Evolutionary conservation across 441 rosid species (phyloP).

Genomic region (Populus tomentosa): DNA sequence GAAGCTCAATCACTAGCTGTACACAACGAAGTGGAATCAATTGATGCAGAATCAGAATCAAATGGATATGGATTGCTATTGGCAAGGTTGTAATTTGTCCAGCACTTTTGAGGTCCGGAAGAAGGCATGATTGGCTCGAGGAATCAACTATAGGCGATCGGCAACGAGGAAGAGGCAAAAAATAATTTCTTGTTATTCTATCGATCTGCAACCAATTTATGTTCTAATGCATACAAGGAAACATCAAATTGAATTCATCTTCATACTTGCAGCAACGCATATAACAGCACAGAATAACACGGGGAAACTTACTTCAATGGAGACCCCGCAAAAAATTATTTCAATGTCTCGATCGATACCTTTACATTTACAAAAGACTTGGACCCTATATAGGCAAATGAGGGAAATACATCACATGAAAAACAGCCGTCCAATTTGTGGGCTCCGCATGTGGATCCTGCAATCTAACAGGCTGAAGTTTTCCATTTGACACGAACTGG

Average conservation of each 20-base stretch:
- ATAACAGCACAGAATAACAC: not conserved
- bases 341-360: not conserved
- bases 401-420: not conserved
- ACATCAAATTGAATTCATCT: not conserved
- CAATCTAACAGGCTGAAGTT: not conserved
- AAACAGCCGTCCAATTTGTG: not conserved
- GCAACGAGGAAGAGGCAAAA: not conserved
- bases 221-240: not conserved
- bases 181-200: not conserved
- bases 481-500: too few relatives aligned
- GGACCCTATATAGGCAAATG: not conserved
- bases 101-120: not conserved
- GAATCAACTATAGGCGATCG: not conserved
- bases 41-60: not conserved
- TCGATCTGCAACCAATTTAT: not conserved
- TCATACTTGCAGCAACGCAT: not conserved
- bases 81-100: not conserved
- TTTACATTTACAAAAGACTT: not conserved
- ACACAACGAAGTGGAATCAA: not conserved
- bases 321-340: not conserved
- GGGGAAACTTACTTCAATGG: not conserved
- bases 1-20: not conserved
- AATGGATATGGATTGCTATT: not conserved
- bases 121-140: not conserved
- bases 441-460: not conserved